phyloP scores from a whole-genome alignment of 176 grass and related monocot genomes.

The Metroxylon sagu region DNA sequence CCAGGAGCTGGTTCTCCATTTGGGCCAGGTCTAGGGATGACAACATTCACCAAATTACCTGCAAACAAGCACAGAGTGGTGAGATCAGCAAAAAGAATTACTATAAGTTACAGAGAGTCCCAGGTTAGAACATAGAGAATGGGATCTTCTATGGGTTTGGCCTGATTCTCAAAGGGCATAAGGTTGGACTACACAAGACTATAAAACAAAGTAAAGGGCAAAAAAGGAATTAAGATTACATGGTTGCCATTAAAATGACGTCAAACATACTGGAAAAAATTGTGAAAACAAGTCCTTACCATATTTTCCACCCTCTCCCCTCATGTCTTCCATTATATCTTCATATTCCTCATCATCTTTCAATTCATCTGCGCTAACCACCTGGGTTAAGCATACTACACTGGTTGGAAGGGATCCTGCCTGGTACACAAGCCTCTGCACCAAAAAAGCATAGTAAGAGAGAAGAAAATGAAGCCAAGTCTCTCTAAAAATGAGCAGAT shows the following conservation, averaged over 20 bases:
- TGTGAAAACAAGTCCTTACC: constrained; percentile 44
- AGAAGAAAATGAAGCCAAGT: constrained; percentile 1
- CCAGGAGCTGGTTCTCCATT: constrained; percentile 56
- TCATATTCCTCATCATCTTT: constrained; percentile 87
- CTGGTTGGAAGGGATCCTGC: constrained; percentile 73
- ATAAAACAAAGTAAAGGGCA: constrained; percentile 50
- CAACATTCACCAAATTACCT: constrained; percentile 91
- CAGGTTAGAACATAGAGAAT: constrained; percentile 16
- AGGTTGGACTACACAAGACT: constrained; percentile 61
- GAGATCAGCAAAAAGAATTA: constrained; percentile 18
- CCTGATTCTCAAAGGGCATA: constrained; percentile 58
- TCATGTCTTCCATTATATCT: constrained; percentile 97
- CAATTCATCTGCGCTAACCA: constrained; percentile 64
- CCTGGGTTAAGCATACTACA: constrained; percentile 79
- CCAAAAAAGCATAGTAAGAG: constrained; percentile 4
- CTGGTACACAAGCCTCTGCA: constrained; percentile 71
- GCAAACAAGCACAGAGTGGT: constrained; percentile 22
- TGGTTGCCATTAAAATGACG: too few relatives aligned
- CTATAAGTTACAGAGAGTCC: constrained; percentile 11
- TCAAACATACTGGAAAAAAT: constrained; percentile 38
- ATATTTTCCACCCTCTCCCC: constrained; percentile 82
- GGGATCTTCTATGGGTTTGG: constrained; percentile 44
- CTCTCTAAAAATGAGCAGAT: too few relatives aligned
- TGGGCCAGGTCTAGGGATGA: constrained; percentile 71
- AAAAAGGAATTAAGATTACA: constrained; percentile 21